Evolutionary conservation across 805 yeast genomes (phyloP), one percentile per base, ranked within the genome.

Genomic region (Schwanniomyces occidentalis): DNA sequence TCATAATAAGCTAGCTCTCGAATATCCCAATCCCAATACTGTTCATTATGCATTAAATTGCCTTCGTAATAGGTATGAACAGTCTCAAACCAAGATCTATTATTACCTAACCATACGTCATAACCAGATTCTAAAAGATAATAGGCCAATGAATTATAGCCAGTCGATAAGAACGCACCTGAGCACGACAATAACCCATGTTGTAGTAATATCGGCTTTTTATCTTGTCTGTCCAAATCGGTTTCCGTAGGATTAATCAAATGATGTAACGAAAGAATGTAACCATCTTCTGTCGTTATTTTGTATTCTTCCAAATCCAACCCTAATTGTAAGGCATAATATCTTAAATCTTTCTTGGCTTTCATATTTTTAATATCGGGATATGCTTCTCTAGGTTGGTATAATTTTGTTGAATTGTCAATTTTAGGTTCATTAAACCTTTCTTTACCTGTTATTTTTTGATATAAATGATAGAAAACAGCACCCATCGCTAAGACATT

Each of bases 11-110:
- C 91, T 80, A 93, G 78, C 29, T 87, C 91, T n/a, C 71, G 61
- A 32, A 93, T 73, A 51, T 86, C 91, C 99, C 99, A 91, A 46
- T 85, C 80, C 99, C 99, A 91, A 78, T 84, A 85, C 32, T 66
- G 50, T 23, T 67, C 63, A 42, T 66, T 71, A 37, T 58, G 58
- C 40, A 68, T 58, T 31, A 68, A 54, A 30, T 64, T 61, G 1
- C 71, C 70, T 17, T 45, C 40, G 19, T 40, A 45, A 9, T 31
- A 34, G 5, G 54, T 42, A 63, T 90, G 95, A 33, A 71, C 63
- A 0, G 95, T 85, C 24, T 75, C 67, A 53, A 90, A 85, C 5
- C 96, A 95, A 45, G 96, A 83, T 42, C 99, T 63, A 52, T 89
- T 90, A 52, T 89, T 87, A 1, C 96, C 96, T 35, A 89, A 56